Percentiles rank a stretch among this genome's conserved stretches.
Conservation (phyloP, 2,329 filamentous ascomycete species). For the Aureobasidium zeae region DNA sequence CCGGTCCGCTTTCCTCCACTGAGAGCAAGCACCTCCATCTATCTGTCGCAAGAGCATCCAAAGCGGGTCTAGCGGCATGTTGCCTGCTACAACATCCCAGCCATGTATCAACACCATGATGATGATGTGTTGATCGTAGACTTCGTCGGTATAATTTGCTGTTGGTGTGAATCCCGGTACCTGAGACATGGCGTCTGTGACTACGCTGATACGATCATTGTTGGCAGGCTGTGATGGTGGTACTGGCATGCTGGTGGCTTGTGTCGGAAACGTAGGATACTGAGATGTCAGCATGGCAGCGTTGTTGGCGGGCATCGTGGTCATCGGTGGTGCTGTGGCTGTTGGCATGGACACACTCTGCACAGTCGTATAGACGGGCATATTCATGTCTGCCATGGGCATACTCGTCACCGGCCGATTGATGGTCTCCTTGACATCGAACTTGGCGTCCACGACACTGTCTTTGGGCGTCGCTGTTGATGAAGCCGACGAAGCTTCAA, state of each 20-base stretch:
- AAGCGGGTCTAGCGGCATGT: conserved; percentile 10
- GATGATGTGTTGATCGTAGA: conserved; percentile 12
- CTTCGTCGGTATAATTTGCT: conserved; percentile 1
- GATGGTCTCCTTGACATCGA: background rate
- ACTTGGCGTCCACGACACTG: conserved; percentile 1
- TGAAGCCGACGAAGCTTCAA: background rate
- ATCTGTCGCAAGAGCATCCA: conserved; percentile 11
- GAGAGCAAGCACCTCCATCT: background rate
- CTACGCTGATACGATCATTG: background rate
- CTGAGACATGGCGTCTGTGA: conserved; percentile 12
- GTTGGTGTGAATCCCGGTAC: background rate
- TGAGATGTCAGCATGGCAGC: conserved; percentile 8
- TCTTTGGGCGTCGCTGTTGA: conserved; percentile 3
- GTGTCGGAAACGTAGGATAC: conserved; percentile 3
- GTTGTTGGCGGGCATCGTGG: conserved; percentile 2
- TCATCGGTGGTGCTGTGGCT: background rate
- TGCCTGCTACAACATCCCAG: conserved; percentile 5
- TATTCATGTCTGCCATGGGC: background rate
- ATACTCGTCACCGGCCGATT: background rate
- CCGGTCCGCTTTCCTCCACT: conserved; percentile 6
- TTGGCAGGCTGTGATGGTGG: background rate
- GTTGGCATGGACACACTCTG: conserved; percentile 2
- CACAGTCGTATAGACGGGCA: background rate
- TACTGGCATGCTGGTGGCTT: background rate
- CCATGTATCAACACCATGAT: conserved; percentile 10